Base-by-base conservation (phyloP, 495 filamentous ascomycete genomes). In the Trichoderma orchidacearum region DNA sequence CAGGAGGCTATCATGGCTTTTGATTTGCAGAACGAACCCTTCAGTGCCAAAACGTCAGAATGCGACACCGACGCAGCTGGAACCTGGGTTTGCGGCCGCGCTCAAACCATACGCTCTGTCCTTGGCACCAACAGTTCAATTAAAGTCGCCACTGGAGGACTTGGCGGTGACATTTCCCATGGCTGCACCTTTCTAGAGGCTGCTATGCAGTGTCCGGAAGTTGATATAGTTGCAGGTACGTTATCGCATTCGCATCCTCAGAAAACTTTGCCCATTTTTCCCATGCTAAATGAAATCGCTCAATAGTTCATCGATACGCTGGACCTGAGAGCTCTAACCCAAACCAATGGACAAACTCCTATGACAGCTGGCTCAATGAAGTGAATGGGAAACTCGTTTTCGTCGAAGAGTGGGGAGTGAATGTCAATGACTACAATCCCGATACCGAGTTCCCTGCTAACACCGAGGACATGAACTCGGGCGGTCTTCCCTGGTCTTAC, bases 21-120 rank as follows among this genome's bases (percentile, higher is more conserved):
- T 48, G 68, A 73, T 53, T 53, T 72, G 1, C 62, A 72, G 59
- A 72, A 73, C 56, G 69, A 73, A 61, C 70, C 69, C 23, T 63
- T 73, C 59, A 59, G 63, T 13, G 41, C 60, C 6, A 52, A 60
- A 34, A 8, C 52, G 29, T 61, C 57, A 1, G 56, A 63, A 2
- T 58, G 64, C 28, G 41, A 53, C 15, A 60, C 56, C 45, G 63
- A 64, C 56, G 66, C 68, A 58, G 59, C 58, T 25, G 57, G 56
- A 25, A 60, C 61, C 51, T 72, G 70, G 70, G 54, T 71, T 12
- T 70, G 67, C 62, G 62, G 60, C 1, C 59, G 64, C 3, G 67
- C 67, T 11, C 53, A 53, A 29, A 59, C 63, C 5, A 62, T 69
- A 52, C 61, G 61, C 8, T 30, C 27, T 7, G 31, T 53, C 3